These are phyloP conservation scores for Ustulina deusta DNA, from an alignment of 2,329 filamentous ascomycete species.

Conservation along the genomic window DNA sequence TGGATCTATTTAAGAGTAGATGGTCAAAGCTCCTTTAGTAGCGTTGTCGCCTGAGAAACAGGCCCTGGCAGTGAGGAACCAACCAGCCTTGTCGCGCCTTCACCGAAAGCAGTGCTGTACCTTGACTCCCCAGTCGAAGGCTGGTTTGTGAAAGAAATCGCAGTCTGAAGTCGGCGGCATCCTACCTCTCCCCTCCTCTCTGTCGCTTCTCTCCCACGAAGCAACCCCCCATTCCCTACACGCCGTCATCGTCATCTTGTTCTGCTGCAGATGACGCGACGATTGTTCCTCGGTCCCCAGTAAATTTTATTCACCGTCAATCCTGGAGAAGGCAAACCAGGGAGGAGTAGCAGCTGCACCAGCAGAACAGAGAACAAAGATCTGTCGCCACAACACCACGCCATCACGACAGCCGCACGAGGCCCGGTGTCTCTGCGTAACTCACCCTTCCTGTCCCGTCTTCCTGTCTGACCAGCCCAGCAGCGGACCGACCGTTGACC, in stretches of 20 bases:
- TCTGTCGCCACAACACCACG: constrained; percentile 5
- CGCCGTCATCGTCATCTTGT: neutral
- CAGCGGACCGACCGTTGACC: constrained; percentile 3
- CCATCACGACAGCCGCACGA: constrained; percentile 1
- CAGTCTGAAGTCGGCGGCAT: constrained; percentile 11
- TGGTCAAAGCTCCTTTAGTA: constrained; percentile 34
- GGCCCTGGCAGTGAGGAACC: neutral
- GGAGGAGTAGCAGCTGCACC: constrained; percentile 5
- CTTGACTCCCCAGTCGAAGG: constrained; percentile 9
- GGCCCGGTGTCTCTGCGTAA: constrained; percentile 1
- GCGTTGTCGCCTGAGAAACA: constrained; percentile 14
- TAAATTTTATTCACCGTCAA: constrained; percentile 18
- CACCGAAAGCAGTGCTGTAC: constrained; percentile 49
- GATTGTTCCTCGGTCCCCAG: neutral
- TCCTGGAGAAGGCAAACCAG: constrained; percentile 1
- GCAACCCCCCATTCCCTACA: neutral
- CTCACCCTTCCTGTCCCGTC: neutral
- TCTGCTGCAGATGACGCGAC: constrained; percentile 11
- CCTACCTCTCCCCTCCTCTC: constrained; percentile 5
- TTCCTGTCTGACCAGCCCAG: neutral
- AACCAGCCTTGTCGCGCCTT: constrained; percentile 50
- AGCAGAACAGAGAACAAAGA: constrained; percentile 12
- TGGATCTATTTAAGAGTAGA: neutral
- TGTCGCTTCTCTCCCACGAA: constrained; percentile 1
- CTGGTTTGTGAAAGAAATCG: constrained; percentile 37